Percentiles rank a stretch among this genome's conserved stretches.
Conservation (phyloP, 2,329 filamentous ascomycete species). For the Akanthomyces uredinophilus region DNA sequence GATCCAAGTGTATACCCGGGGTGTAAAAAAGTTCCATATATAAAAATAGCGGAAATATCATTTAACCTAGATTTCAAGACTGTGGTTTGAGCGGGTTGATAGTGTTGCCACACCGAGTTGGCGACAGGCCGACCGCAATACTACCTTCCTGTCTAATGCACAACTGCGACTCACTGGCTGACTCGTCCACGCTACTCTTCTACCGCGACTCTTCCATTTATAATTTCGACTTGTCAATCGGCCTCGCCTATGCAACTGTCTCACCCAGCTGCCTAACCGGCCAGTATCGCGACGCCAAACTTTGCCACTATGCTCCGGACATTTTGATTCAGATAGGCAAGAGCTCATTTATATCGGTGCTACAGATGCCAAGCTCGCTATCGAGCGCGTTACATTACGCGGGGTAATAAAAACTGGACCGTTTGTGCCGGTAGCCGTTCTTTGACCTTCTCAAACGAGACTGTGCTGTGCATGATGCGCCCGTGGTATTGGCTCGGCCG, state of each 20-base stretch:
- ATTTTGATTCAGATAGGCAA: not conserved
- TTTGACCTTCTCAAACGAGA: not conserved
- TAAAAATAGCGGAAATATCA: not conserved
- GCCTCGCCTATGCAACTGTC: not conserved
- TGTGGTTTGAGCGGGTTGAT: not conserved
- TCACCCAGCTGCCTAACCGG: not conserved
- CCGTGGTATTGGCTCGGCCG: not conserved
- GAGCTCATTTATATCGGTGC: not conserved
- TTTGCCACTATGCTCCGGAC: not conserved
- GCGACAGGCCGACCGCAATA: not conserved
- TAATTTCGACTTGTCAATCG: not conserved
- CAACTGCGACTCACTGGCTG: not conserved
- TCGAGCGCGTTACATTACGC: not conserved
- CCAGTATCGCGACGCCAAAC: not conserved
- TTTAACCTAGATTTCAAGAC: not conserved
- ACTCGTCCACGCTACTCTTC: not conserved
- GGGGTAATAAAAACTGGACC: constrained; percentile 7
- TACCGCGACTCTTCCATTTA: not conserved
- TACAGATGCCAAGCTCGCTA: constrained; percentile 6
- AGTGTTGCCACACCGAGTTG: not conserved
- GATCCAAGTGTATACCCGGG: not conserved
- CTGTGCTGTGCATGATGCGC: not conserved
- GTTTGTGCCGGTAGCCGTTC: constrained; percentile 7
- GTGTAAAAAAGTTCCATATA: not conserved
- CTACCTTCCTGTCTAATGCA: constrained; percentile 8